Base-by-base conservation (phyloP, 2,329 filamentous ascomycete species). In the Blumeria graminis region DNA sequence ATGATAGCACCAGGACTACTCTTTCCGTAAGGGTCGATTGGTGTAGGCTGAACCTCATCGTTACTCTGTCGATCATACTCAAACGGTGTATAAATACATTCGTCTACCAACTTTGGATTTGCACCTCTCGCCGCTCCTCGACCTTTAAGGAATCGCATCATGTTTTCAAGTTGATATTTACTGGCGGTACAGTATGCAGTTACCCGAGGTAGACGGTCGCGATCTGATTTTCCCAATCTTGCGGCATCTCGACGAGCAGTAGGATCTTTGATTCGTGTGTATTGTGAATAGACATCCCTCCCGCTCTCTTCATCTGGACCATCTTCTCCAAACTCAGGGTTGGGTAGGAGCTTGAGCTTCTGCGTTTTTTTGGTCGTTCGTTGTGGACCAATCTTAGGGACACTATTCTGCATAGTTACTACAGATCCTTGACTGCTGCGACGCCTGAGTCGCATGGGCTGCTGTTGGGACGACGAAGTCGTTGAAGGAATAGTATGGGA, bases 151-250 rank as follows among this genome's bases (percentile, higher is more conserved):
- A 90, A 98, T 48, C 84, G 82, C 78, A 94, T 86, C 59, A 96
- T 71, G 3, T 82, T 82, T 38, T 96, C 90, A 71, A 95, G 80
- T 63, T 90, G 81, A 69, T 96, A 96, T 55, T 82, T 83, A 65
- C 87, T 88, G 10, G 92, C 88, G 0, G 92, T 95, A 66, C 90
- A 96, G 71, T 96, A 98, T 39, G 92, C 92, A 41, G 92, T 96
- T 13, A 98, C 92, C 60, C 92, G 76, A 5, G 92, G 92, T 57
- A 98, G 71, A 60, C 82, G 77, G 60, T 87, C 84, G 57, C 92
- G 78, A 68, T 98, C 92, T 41, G 90, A 89, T 69, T 96, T 98
- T 39, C 92, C 92, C 43, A 98, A 70, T 57, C 89, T 76, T 33
- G 92, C 92, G 14, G 92, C 92, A 73, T 96, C 90, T 64, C 92